Percentiles rank a stretch among this genome's conserved stretches.
phyloP scores from a whole-genome alignment of 2,329 filamentous ascomycete species.

The Stemphylium lycopersici region DNA sequence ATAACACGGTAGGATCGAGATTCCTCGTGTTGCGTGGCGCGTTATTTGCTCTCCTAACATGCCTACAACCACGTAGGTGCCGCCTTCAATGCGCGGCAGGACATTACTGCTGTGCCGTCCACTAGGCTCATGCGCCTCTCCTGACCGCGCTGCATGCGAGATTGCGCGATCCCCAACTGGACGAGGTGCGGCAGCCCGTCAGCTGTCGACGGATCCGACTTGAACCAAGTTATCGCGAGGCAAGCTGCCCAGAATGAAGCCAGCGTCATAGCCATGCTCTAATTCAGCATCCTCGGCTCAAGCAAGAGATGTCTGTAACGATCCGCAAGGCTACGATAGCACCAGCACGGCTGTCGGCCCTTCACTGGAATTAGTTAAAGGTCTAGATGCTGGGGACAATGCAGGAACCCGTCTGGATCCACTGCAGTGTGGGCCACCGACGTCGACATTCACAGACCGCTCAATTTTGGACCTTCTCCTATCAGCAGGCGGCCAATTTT shows the following conservation, averaged over 20 bases:
- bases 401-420: conserved; percentile 33
- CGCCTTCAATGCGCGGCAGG: conserved; percentile 15
- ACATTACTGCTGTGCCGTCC: conserved; percentile 19
- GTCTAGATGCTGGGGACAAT: conserved; percentile 27
- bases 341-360: conserved; percentile 11
- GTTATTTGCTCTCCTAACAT: conserved; percentile 19
- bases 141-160: conserved; percentile 19
- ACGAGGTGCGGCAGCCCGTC: neutral
- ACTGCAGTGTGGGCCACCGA: conserved; percentile 10
- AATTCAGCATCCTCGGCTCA: conserved; percentile 1
- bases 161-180: conserved; percentile 15
- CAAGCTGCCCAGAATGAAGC: neutral
- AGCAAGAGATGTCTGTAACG: neutral
- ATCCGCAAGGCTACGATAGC: conserved; percentile 6
- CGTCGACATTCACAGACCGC: conserved; percentile 10
- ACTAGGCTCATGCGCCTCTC: conserved; percentile 18
- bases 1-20: conserved; percentile 1
- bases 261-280: neutral
- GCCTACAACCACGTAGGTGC: conserved; percentile 8
- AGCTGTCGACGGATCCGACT: neutral
- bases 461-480: conserved; percentile 15
- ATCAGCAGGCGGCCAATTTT: conserved; percentile 26
- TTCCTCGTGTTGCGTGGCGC: conserved; percentile 20
- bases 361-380: conserved; percentile 17
- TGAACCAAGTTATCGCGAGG: neutral